Evolutionary conservation across 495 filamentous ascomycete genomes (phyloP), one percentile per base, ranked within the genome.

Genomic region (Neurospora sp.): DNA sequence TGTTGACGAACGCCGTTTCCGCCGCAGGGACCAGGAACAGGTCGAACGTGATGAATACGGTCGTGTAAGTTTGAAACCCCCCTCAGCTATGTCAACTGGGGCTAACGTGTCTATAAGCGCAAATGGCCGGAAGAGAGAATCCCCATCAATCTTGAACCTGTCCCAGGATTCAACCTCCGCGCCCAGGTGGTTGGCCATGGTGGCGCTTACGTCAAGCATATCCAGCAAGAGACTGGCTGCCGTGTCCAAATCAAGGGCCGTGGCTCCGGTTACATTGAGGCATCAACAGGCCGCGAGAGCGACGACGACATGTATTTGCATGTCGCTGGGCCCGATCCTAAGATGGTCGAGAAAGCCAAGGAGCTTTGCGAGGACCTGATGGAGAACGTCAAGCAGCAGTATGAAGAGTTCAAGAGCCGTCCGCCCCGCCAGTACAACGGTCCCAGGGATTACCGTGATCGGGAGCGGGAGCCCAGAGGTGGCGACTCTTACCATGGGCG

Each of bases 101-200:
- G 54, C 54, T 66, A 16, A 66, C 54, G 5, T 41, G 8, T 37
- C 40, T 18, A 75, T 40, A 48, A 97, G 93, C 94, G 94, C 76
- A 98, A 98, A 93, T 98, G 96, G 96, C 96, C 96, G 9, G 95
- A 98, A 78, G 94, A 97, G 82, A 92, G 91, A 73, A 96, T 99
- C 73, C 90, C 93, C 10, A 93, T 98, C 74, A 88, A 91, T 71
- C 90, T 99, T 38, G 95, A 98, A 74, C 92, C 94, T 2, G 89
- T 97, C 69, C 92, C 90, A 27, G 96, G 96, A n/a, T 99, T 99
- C 84, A 99, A 99, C 75, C 86, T 98, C 59, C 90, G 96, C 72
- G 96, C 96, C 62, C 93, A 97, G 77, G 94, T 99, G 62, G 96
- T 99, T 70, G 96, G 96, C 23, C 92, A 94, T 77, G 92, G 93